Evolutionary conservation across 129 eudicot species (phyloP), one percentile per base, ranked within the genome.

Genomic region (Chrysanthemum makinoi): DNA sequence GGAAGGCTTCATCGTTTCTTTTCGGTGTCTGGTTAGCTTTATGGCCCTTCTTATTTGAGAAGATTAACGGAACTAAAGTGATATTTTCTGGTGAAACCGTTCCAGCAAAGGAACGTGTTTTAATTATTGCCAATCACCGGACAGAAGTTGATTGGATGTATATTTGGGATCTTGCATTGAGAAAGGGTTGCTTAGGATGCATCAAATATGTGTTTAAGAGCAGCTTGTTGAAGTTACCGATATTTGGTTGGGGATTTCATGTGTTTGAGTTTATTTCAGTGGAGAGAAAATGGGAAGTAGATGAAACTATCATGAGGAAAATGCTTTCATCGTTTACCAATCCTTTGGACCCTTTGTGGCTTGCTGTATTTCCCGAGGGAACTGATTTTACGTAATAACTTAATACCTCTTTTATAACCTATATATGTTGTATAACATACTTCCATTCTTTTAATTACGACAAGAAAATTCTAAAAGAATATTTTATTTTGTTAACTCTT

Each of bases 131-230:
- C 47, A 91, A 91, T 75, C 97, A 91, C 76, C 77, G 97, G 81
- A 91, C 97, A 0, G 97, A 91, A 85, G 97, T 91, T 59, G 97
- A 91, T 69, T 88, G 97, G 97, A 91, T 91, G 97, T 91, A 91
- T 71, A 66, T 88, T 19, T 88, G 97, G 97, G 80, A 91, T 84
- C 88, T 91, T 65, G 97, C 97, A 16, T 44, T 88, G 58, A 51
- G 97, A 65, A 91, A 91, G 65, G 97, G 96, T 72, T 64, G 93
- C 72, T 53, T 88, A 70, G 96, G 90, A 7, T 79, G 68, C 80
- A 88, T 91, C 75, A 88, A 77, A 62, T 91, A 91, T 78, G 87
- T 91, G 50, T 96, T 91, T 30, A 88, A 91, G 76, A 91, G 89
- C 72, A 88, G 96, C 77, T 81, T 91, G 79, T 88, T 91, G 97